Evolutionary conservation across 2,329 filamentous ascomycete genomes (phyloP).

Genomic region (Fusarium lateritium): DNA sequence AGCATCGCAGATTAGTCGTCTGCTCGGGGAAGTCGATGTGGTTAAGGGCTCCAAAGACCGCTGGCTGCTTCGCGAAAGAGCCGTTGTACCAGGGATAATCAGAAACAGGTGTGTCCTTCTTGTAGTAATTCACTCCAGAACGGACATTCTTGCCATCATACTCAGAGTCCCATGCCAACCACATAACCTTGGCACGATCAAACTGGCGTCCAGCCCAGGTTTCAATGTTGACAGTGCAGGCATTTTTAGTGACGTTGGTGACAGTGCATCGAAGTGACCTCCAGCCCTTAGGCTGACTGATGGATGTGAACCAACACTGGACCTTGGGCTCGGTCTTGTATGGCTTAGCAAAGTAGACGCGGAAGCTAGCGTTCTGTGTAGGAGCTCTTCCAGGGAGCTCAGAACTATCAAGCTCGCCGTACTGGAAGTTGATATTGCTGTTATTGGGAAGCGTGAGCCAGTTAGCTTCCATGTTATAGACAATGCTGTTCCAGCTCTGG

Average conservation of each 20-base stretch:
- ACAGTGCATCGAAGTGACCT: background rate
- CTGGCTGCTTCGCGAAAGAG: slow-evolving; percentile 4
- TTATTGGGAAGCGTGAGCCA: background rate
- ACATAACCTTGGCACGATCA: slow-evolving; percentile 6
- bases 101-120: background rate
- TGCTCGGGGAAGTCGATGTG: slow-evolving; percentile 7
- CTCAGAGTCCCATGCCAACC: slow-evolving; percentile 9
- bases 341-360: background rate
- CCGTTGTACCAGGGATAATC: background rate
- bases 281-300: background rate
- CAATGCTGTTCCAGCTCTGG: background rate
- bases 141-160: slow-evolving; percentile 3
- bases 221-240: background rate
- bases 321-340: background rate
- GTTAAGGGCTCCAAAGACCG: background rate
- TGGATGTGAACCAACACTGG: slow-evolving; percentile 1
- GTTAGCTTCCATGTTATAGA: background rate
- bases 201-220: slow-evolving; percentile 2
- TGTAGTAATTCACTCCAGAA: background rate
- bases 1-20: background rate
- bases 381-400: background rate
- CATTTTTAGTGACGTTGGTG: background rate
- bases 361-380: background rate
- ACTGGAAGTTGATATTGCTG: background rate
- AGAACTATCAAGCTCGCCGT: background rate